These are phyloP conservation scores for Panicum virgatum DNA, from an alignment of 202 grass and related monocot genomes.

Conservation along the genomic window DNA sequence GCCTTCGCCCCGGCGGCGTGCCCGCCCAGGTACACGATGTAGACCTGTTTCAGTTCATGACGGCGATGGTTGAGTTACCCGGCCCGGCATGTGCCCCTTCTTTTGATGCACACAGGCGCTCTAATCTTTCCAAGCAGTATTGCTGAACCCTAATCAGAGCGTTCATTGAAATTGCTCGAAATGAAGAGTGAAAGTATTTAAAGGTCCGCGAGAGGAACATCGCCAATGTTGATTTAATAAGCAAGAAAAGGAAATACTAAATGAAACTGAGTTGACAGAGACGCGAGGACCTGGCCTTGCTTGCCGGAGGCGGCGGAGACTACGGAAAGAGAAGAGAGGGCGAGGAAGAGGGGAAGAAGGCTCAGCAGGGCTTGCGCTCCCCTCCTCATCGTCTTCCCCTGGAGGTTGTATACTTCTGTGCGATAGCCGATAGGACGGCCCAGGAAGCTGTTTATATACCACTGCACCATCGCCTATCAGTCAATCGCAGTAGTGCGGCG, in stretches of 20 bases:
- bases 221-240: background rate
- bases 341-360: conserved; percentile 35
- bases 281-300: conserved; percentile 50
- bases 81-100: background rate
- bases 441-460: conserved; percentile 26
- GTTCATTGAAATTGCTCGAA: background rate
- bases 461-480: no score
- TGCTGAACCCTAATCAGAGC: background rate
- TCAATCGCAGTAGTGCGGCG: conserved; percentile 2
- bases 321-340: conserved; percentile 32
- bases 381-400: conserved; percentile 24
- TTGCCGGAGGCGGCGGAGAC: conserved; percentile 34
- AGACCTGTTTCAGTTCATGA: conserved; percentile 46
- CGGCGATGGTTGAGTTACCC: background rate
- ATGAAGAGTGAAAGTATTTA: background rate
- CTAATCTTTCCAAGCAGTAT: background rate
- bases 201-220: background rate
- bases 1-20: conserved; percentile 46
- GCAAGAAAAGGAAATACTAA: background rate
- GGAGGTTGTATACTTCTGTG: background rate
- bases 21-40: conserved; percentile 76
- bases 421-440: background rate
- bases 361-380: background rate
- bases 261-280: background rate
- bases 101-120: background rate